Percentiles rank a stretch among this genome's conserved stretches.
Conservation (phyloP, 2,329 filamentous ascomycete species). For the Zelopaecilomyces penicillatus region DNA sequence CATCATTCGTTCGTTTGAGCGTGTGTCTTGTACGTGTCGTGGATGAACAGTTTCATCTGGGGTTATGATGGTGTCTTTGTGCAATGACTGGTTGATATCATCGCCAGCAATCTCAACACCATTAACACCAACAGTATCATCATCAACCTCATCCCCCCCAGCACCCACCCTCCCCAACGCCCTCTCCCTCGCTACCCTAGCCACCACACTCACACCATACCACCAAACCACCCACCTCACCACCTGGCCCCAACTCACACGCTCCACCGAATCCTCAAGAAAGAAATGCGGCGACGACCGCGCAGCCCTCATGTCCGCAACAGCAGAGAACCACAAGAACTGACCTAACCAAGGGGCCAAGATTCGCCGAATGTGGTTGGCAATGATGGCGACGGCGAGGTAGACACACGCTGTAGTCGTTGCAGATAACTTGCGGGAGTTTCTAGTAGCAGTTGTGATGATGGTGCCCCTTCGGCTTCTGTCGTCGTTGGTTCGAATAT, state of each 20-base stretch:
- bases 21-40: too few species aligned
- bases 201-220: neutral
- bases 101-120: neutral
- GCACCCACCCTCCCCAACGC: neutral
- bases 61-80: too few species aligned
- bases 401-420: conserved; percentile 16
- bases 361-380: conserved; percentile 31
- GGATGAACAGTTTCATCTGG: too few species aligned
- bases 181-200: neutral
- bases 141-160: neutral
- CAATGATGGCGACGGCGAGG: conserved; percentile 26
- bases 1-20: neutral
- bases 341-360: conserved; percentile 21
- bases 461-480: neutral
- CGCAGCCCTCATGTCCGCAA: conserved; percentile 28
- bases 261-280: conserved; percentile 17
- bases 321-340: conserved; percentile 21
- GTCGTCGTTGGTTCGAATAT: too few species aligned
- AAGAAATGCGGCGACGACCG: conserved; percentile 27
- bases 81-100: too few species aligned
- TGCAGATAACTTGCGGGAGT: conserved; percentile 7
- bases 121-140: too few species aligned
- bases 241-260: conserved; percentile 7
- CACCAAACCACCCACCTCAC: conserved; percentile 2
- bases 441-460: neutral